phyloP scores from a whole-genome alignment of 108 stramenopile genomes.

The Nitzschia sp. region DNA sequence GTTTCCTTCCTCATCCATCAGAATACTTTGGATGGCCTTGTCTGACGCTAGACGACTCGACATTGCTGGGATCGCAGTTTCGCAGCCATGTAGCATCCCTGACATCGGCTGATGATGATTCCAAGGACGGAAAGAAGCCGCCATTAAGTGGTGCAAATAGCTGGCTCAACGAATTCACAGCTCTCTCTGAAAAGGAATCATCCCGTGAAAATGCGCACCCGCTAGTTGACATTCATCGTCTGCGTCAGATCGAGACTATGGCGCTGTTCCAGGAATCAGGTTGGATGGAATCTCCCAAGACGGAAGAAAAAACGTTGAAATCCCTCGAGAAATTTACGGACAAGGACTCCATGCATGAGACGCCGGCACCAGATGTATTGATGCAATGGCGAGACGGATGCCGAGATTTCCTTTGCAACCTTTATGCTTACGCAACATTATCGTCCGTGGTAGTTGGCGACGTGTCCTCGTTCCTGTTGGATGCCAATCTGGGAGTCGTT shows the following conservation, averaged over 20 bases:
- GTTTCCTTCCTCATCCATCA: constrained; percentile 39
- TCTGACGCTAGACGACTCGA: neutral
- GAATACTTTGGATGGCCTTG: constrained; percentile 25
- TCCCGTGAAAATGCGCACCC: constrained; percentile 30
- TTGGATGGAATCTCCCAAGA: constrained; percentile 4
- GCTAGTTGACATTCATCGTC: constrained; percentile 26
- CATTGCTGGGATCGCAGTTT: neutral
- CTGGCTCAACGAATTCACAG: neutral
- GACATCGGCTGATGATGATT: neutral
- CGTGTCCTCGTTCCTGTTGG: constrained; percentile 6
- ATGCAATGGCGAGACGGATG: constrained; percentile 64
- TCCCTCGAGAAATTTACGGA: constrained; percentile 10
- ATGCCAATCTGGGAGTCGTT: constrained; percentile 14
- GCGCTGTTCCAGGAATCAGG: constrained; percentile 24
- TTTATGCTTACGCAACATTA: constrained; percentile 63
- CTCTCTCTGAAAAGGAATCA: neutral
- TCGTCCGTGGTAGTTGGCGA: constrained; percentile 4
- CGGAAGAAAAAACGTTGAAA: neutral
- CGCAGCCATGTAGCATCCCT: neutral
- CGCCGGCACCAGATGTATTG: constrained; percentile 45
- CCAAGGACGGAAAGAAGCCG: too few species aligned
- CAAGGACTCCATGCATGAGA: constrained; percentile 34
- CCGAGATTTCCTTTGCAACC: constrained; percentile 58
- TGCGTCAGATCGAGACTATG: constrained; percentile 32
- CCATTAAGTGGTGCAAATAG: neutral